Base-by-base conservation (phyloP, 78 protist genomes). In the Trichosphaerium sp. region DNA sequence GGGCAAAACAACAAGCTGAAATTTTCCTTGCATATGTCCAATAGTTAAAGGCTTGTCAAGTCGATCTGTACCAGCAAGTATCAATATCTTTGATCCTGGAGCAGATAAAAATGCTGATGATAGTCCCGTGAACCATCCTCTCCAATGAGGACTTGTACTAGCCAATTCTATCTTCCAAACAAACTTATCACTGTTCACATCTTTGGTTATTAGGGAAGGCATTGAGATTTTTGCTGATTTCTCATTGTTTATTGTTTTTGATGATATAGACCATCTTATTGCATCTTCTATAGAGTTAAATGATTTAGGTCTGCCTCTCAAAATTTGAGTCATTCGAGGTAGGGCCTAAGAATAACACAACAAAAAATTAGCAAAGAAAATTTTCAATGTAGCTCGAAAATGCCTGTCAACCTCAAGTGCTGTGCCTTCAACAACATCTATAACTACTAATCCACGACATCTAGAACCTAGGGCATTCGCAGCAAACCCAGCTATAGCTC, bases 11-110 rank as follows among this genome's bases (percentile, higher is more conserved):
- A 52, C 43, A 26, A 91, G 66, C 69, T 86, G 92, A 71, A 88
- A 91, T 49, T 72, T 74, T 23, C 95, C 95, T 60, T 87, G 92
- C 95, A 91, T 91, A 44, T 91, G 95, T 15, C 77, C 92, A 39
- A 87, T 71, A 18, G 74, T 86, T 65, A 91, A 61, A 41, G 61
- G 86, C n/a, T 23, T 71, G 75, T 91, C 95, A 39, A 91, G 57
- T 23, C 92, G 65, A 72, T 91, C 92, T 8, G 88, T 68, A 6
- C 83, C 83, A 3, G 92, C 92, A 6, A 87, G 39, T 21, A 91
- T 55, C 6, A 91, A 74, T 65, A 87, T 39, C 43, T 84, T 83
- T 6, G 42, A 12, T 1, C 6, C 79, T 18, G 60, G 74, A 26
- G 31, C 60, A 4, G 68, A 23, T 21, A 91, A 47, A 44, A 91